Evolutionary conservation across 1,284 basidiomycete species (phyloP).

Genomic region (Lentinula novae-zelandiae): DNA sequence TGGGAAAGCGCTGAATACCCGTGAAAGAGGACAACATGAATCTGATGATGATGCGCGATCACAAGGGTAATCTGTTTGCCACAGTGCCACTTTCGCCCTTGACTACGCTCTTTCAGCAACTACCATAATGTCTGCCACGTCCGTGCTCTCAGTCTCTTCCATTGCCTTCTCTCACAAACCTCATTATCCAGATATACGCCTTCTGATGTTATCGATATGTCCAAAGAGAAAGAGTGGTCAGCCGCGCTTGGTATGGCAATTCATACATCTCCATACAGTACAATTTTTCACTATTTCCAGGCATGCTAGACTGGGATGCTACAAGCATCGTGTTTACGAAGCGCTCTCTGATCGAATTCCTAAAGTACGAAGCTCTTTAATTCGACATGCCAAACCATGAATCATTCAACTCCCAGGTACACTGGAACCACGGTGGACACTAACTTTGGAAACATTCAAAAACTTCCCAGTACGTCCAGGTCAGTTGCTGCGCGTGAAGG

Average conservation of each 20-base stretch:
- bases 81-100: not conserved
- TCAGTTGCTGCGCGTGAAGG: not conserved
- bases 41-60: not conserved
- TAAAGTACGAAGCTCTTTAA: conserved; percentile 43
- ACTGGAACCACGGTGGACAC: conserved; percentile 69
- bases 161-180: not conserved
- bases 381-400: conserved; percentile 15
- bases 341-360: conserved; percentile 64
- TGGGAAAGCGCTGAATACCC: not conserved
- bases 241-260: conserved; percentile 49
- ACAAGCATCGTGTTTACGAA: conserved; percentile 74
- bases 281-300: conserved; percentile 28
- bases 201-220: conserved; percentile 46
- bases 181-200: conserved; percentile 50
- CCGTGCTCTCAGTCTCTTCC: conserved; percentile 1
- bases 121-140: conserved; percentile 15
- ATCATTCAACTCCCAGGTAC: conserved; percentile 38
- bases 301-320: conserved; percentile 73
- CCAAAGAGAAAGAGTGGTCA: conserved; percentile 69
- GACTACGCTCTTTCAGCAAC: conserved; percentile 1
- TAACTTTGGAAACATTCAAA: conserved; percentile 65
- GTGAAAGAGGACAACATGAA: not conserved
- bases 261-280: conserved; percentile 3
- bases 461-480: conserved; percentile 56
- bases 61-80: not conserved